Conservation (phyloP, 352 stramenopile genomes). For the Pythium volutum region DNA sequence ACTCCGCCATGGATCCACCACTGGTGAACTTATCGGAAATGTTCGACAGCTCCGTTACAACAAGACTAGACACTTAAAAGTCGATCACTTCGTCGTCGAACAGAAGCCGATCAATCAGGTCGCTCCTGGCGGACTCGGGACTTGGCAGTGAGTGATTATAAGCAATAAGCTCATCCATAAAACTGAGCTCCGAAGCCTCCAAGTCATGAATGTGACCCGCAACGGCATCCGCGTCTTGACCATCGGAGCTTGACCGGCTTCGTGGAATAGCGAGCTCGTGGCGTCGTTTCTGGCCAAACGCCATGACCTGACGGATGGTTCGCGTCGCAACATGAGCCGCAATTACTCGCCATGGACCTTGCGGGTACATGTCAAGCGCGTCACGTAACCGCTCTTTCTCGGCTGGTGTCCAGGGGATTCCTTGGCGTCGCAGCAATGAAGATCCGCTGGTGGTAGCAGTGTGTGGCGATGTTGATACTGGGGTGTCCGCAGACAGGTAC, state of each 20-base stretch:
- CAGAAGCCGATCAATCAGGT: neutral
- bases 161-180: neutral
- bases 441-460: neutral
- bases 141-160: neutral
- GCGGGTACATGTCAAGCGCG: constrained; percentile 33
- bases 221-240: neutral
- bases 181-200: neutral
- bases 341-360: constrained; percentile 2
- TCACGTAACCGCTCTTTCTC: constrained; percentile 43
- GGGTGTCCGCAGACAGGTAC: neutral
- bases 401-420: constrained; percentile 33
- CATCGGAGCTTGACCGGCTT: neutral
- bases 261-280: constrained; percentile 28
- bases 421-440: neutral
- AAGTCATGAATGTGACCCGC: neutral
- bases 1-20: too few relatives aligned
- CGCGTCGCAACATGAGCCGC: constrained; percentile 7
- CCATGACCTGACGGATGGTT: constrained; percentile 34
- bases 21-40: neutral
- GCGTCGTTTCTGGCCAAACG: constrained; percentile 46
- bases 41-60: neutral
- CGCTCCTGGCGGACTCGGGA: neutral
- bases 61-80: neutral
- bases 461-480: neutral
- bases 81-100: neutral